A percentile compares a stretch with the other conserved stretches of the same genome.
These are phyloP conservation scores for Neofusicoccum parvum DNA, from an alignment of 2,329 filamentous ascomycete genomes.

Conservation along the genomic window DNA sequence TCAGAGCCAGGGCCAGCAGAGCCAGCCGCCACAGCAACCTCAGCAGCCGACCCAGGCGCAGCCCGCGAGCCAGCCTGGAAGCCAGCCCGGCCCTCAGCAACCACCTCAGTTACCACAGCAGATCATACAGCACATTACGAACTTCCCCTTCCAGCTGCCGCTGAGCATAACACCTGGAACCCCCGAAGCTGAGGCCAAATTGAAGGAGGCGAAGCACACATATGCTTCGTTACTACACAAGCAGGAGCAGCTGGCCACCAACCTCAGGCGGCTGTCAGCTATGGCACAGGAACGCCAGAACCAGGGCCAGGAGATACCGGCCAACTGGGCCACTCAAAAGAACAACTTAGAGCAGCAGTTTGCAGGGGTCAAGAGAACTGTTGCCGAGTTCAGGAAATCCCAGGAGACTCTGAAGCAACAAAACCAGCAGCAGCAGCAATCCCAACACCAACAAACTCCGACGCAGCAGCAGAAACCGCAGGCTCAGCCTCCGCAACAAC, in stretches of 20 bases:
- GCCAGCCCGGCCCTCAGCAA: constrained; percentile 4
- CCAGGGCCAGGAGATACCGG: constrained; percentile 36
- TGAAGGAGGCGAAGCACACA: constrained; percentile 38
- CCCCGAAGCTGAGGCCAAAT: constrained; percentile 37
- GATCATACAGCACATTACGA: constrained; percentile 41
- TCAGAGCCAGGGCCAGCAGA: constrained; percentile 28
- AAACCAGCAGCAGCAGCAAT: constrained; percentile 24
- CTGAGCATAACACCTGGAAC: constrained; percentile 34
- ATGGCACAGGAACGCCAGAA: constrained; percentile 36
- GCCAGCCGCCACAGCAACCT: constrained; percentile 30
- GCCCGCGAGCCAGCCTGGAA: constrained; percentile 30
- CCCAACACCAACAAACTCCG: constrained; percentile 19
- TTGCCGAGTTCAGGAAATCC: constrained; percentile 39
- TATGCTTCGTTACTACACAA: constrained; percentile 39
- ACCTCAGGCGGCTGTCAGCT: constrained; percentile 31
- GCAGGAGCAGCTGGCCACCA: constrained; percentile 33
- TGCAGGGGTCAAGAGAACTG: constrained; percentile 31
- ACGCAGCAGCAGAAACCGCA: constrained; percentile 24
- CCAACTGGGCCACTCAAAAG: constrained; percentile 33
- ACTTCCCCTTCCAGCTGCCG: constrained; percentile 38
- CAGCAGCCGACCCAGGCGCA: constrained; percentile 28
- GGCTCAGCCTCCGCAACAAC: constrained; percentile 21
- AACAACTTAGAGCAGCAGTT: constrained; percentile 35
- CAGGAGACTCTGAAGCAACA: constrained; percentile 35
- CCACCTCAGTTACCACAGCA: constrained; percentile 32